phyloP scores from a whole-genome alignment of 108 stramenopile species.

The Stephanodiscus triporus region DNA sequence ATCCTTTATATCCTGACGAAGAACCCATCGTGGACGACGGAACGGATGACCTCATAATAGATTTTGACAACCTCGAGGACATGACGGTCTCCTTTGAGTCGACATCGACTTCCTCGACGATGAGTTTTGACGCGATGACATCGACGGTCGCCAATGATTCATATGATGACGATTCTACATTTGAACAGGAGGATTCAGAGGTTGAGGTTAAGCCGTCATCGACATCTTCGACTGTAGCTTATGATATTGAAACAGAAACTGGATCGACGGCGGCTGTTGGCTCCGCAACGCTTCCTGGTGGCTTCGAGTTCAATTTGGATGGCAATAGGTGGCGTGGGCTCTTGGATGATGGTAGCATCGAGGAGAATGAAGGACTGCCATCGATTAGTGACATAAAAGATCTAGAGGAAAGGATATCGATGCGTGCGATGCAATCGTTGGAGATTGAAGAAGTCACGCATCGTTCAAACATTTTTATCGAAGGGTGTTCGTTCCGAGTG shows the following conservation, averaged over 20 bases:
- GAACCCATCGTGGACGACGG: neutral
- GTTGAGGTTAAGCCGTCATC: neutral
- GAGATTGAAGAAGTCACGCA: neutral
- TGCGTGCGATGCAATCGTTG: neutral
- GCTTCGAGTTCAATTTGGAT: neutral
- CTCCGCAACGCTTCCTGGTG: neutral
- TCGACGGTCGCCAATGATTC: neutral
- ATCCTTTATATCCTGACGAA: neutral
- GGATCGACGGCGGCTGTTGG: neutral
- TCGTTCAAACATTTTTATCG: neutral
- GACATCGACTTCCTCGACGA: neutral
- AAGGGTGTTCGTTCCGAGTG: slow-evolving; percentile 3
- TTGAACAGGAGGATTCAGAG: neutral
- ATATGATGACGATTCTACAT: neutral
- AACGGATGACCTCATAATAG: neutral
- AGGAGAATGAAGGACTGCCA: neutral
- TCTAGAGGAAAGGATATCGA: neutral
- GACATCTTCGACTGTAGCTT: neutral
- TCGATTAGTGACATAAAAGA: neutral
- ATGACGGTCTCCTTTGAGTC: neutral
- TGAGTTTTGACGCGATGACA: neutral
- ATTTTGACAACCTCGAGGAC: neutral
- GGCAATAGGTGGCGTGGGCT: neutral
- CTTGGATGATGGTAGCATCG: neutral
- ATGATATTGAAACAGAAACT: neutral